Evolutionary conservation across 306 rosid species (phyloP).

Genomic region (Malus sylvestris): DNA sequence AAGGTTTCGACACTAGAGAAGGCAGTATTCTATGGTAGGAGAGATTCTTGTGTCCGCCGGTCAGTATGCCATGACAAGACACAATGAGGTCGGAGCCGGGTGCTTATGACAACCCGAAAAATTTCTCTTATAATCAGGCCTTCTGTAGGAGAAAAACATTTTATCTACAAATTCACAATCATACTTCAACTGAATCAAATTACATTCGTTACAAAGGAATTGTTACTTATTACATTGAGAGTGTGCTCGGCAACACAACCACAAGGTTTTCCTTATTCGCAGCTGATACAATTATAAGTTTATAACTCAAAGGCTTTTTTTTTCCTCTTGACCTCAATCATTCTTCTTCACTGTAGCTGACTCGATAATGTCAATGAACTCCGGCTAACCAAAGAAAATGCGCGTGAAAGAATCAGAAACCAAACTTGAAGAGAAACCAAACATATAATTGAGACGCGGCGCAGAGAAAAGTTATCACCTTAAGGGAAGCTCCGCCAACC

Average conservation of each 20-base stretch:
- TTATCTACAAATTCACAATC: neutral
- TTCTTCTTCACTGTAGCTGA: slow-evolving; percentile 65
- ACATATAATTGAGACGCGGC: neutral
- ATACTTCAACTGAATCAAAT: neutral
- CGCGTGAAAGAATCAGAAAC: neutral
- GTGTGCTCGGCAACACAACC: neutral
- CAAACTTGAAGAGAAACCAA: slow-evolving; percentile 13
- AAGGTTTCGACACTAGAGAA: neutral
- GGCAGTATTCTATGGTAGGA: too few relatives aligned
- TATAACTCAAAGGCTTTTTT: neutral
- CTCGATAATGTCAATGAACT: slow-evolving; percentile 80
- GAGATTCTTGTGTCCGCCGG: too few relatives aligned
- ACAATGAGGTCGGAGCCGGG: too few relatives aligned
- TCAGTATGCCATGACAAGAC: too few relatives aligned
- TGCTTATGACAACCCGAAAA: neutral
- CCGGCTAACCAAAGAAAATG: slow-evolving; percentile 36
- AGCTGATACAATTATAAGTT: neutral
- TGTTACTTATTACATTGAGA: neutral
- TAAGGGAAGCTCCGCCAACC: slow-evolving; percentile 93
- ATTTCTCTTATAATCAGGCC: neutral
- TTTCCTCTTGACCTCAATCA: slow-evolving; percentile 18
- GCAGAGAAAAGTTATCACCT: slow-evolving; percentile 27
- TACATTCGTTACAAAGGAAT: neutral
- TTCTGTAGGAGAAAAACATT: neutral
- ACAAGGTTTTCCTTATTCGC: neutral